phyloP scores from a whole-genome alignment of 169 alveolate species.

The Cryptosporidium ubiquitum region DNA sequence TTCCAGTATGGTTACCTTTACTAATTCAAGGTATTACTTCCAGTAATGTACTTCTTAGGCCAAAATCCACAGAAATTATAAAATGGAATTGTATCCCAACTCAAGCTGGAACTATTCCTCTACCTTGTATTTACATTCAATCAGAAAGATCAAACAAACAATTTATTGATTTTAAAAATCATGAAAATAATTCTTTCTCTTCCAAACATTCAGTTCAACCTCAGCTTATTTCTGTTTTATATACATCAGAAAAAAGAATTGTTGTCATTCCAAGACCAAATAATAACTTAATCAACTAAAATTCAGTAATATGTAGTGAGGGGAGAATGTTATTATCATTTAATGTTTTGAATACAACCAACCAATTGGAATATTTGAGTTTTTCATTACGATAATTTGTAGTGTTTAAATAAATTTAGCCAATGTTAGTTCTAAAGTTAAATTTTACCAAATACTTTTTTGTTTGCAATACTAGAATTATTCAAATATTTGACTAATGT shows the following conservation, averaged over 20 bases:
- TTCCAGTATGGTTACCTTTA: conserved; percentile 60
- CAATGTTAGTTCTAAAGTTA: not conserved
- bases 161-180: not conserved
- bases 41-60: not conserved
- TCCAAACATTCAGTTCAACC: not conserved
- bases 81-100: conserved; percentile 53
- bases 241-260: conserved; percentile 61
- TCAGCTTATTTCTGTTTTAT: conserved; percentile 4
- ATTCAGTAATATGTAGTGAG: not conserved
- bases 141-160: conserved; percentile 48
- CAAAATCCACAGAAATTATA: conserved; percentile 16
- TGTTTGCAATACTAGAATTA: too few relatives aligned
- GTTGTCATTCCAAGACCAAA: conserved; percentile 34
- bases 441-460: too few relatives aligned
- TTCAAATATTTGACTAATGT: too few relatives aligned
- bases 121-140: conserved; percentile 36
- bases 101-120: conserved; percentile 64
- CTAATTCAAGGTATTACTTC: conserved; percentile 53
- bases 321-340: too few relatives aligned
- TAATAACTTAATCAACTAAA: too few relatives aligned
- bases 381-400: too few relatives aligned
- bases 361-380: not conserved
- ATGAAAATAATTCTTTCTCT: not conserved
- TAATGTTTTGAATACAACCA: not conserved
- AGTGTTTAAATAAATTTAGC: not conserved